These are phyloP conservation scores for Pisolithus marmoratus DNA, from an alignment of 768 basidiomycete genomes.

Conservation along the genomic window DNA sequence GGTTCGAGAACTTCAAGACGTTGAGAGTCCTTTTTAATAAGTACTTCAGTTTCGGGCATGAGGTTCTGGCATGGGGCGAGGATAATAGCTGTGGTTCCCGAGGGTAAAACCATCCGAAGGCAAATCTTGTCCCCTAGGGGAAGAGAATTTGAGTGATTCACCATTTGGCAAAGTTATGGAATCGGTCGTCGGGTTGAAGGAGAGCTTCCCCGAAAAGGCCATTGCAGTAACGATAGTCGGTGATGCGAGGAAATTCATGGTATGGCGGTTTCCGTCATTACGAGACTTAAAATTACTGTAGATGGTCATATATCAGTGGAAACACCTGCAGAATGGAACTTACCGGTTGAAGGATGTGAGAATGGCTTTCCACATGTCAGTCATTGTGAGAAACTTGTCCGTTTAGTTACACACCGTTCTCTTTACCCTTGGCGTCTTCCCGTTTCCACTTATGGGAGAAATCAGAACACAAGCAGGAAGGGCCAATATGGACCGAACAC, in stretches of 20 bases:
- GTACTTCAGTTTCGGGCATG: slow-evolving; percentile 69
- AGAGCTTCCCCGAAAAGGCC: slow-evolving; percentile 90
- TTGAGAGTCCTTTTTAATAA: slow-evolving; percentile 74
- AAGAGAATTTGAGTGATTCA: slow-evolving; percentile 72
- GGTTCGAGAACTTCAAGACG: slow-evolving; percentile 84
- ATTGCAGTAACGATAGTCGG: slow-evolving; percentile 97
- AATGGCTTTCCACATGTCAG: slow-evolving; percentile 54
- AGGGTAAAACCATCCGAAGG: slow-evolving; percentile 77
- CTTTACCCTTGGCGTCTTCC: slow-evolving; percentile 78
- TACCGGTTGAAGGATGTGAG: slow-evolving; percentile 94
- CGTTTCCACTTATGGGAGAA: slow-evolving; percentile 74
- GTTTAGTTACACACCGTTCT: slow-evolving; percentile 61
- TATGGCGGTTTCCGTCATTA: slow-evolving; percentile 91
- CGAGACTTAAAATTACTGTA: slow-evolving; percentile 81
- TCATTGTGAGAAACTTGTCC: background rate
- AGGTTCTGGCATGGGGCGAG: slow-evolving; percentile 65
- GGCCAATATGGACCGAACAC: slow-evolving; percentile 7
- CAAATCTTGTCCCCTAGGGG: slow-evolving; percentile 81
- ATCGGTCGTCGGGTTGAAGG: slow-evolving; percentile 92
- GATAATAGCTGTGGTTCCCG: slow-evolving; percentile 73
- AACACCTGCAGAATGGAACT: slow-evolving; percentile 21
- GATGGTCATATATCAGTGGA: slow-evolving; percentile 1
- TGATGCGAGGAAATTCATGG: slow-evolving; percentile 98
- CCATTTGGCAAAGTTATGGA: slow-evolving; percentile 63
- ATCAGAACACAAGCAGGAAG: background rate